Conservation (phyloP, 805 yeast species). For the Candida endomychidarum region DNA sequence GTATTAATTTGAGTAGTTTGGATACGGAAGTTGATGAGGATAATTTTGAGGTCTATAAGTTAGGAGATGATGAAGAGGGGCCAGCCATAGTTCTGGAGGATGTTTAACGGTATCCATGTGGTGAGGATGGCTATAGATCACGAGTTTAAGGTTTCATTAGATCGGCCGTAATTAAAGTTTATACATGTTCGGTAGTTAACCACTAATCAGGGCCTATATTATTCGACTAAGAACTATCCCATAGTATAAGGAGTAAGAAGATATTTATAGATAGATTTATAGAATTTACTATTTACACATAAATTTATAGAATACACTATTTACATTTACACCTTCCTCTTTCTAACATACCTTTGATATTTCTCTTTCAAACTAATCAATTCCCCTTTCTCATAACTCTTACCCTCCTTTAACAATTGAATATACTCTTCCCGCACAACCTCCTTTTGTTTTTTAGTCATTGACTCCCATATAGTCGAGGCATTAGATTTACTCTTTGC, state of each 20-base stretch:
- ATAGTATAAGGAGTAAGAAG: too few relatives aligned
- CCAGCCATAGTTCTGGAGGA: conserved; percentile 24
- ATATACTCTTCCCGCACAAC: conserved; percentile 27
- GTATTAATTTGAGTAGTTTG: conserved; percentile 14
- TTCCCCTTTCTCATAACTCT: conserved; percentile 13
- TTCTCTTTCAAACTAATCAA: conserved; percentile 9
- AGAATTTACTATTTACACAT: not conserved
- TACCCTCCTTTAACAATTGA: conserved; percentile 19
- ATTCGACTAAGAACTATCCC: too few relatives aligned
- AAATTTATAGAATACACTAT: not conserved
- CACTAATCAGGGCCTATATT: too few relatives aligned
- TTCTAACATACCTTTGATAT: conserved; percentile 3
- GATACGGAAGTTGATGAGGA: conserved; percentile 17
- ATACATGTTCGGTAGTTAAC: too few relatives aligned
- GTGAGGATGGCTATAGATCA: too few relatives aligned
- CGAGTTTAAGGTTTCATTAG: too few relatives aligned
- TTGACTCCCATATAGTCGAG: conserved; percentile 24
- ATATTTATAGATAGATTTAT: not conserved
- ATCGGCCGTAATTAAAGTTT: too few relatives aligned
- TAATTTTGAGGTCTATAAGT: conserved; percentile 25
- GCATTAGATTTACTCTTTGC: conserved; percentile 12
- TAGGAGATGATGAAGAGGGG: conserved; percentile 28
- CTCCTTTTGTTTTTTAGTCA: conserved; percentile 29
- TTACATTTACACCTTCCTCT: not conserved
- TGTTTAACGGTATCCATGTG: too few relatives aligned